phyloP scores from a whole-genome alignment of 108 stramenopile species.

The Thalassiosira profunda region DNA sequence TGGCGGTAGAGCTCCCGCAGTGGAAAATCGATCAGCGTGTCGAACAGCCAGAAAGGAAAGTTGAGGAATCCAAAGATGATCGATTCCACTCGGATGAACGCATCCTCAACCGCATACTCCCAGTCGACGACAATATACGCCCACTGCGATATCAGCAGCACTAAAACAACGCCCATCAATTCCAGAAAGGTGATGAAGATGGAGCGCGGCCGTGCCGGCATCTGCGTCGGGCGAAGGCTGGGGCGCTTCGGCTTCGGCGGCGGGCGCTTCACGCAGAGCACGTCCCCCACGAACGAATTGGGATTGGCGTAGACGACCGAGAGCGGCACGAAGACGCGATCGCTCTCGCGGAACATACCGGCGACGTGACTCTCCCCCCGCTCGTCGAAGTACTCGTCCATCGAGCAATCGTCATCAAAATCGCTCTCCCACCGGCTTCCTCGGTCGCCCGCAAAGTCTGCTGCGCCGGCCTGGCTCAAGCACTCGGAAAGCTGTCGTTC shows the following conservation, averaged over 20 bases:
- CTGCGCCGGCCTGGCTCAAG: conserved; percentile 14
- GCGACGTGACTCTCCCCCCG: neutral
- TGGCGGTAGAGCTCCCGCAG: conserved; percentile 60
- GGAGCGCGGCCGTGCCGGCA: neutral
- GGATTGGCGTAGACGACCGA: conserved; percentile 31
- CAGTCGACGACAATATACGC: conserved; percentile 23
- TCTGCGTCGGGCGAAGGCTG: neutral
- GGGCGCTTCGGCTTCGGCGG: neutral
- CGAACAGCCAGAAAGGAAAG: conserved; percentile 18
- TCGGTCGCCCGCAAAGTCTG: neutral
- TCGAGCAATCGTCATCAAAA: conserved; percentile 9
- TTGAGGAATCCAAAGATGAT: conserved; percentile 6
- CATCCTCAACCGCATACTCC: neutral
- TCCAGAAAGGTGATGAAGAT: conserved; percentile 24
- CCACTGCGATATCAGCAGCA: conserved; percentile 8
- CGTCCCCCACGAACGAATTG: conserved; percentile 24
- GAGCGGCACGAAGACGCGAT: conserved; percentile 30
- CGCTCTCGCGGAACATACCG: conserved; percentile 40
- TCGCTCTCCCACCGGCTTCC: neutral
- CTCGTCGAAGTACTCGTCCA: conserved; percentile 21
- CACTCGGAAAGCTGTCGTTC: conserved; percentile 24
- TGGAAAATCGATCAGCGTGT: conserved; percentile 47
- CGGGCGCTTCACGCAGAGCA: conserved; percentile 22
- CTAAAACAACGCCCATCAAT: conserved; percentile 18
- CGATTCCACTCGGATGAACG: neutral